phyloP scores from a whole-genome alignment of 257 asterid species.

The Leptodermis oblonga region DNA sequence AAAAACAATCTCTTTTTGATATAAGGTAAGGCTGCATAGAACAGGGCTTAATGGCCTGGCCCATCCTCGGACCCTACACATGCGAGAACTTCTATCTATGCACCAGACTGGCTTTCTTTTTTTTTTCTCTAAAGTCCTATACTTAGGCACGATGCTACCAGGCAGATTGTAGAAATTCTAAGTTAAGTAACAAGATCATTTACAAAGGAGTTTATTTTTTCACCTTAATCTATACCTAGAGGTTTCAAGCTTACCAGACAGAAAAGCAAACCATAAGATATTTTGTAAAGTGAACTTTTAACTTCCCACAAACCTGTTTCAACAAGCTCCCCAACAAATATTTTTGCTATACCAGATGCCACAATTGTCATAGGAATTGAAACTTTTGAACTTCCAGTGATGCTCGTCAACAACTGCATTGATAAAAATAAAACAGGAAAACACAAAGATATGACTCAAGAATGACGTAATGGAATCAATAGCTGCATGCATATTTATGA shows the following conservation, averaged over 20 bases:
- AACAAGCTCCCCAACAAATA: constrained; percentile 87
- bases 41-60: too few species aligned
- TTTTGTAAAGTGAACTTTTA: neutral
- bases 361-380: constrained; percentile 78
- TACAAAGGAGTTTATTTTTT: too few species aligned
- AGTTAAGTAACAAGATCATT: neutral
- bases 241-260: neutral
- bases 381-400: constrained; percentile 78
- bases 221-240: neutral
- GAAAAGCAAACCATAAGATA: neutral
- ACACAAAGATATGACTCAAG: neutral
- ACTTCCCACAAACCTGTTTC: constrained; percentile 30
- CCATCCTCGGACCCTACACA: too few species aligned
- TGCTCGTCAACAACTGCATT: constrained; percentile 48
- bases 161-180: neutral
- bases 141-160: neutral
- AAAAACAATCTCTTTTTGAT: too few species aligned
- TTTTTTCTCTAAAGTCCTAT: too few species aligned
- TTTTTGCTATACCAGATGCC: constrained; percentile 82
- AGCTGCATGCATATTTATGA: neutral
- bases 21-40: too few species aligned
- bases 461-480: neutral
- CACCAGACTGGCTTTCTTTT: too few species aligned
- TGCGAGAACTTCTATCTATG: too few species aligned
- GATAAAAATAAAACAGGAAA: neutral